Base-by-base conservation (phyloP, 495 filamentous ascomycete species). In the Cryomyces minteri region DNA sequence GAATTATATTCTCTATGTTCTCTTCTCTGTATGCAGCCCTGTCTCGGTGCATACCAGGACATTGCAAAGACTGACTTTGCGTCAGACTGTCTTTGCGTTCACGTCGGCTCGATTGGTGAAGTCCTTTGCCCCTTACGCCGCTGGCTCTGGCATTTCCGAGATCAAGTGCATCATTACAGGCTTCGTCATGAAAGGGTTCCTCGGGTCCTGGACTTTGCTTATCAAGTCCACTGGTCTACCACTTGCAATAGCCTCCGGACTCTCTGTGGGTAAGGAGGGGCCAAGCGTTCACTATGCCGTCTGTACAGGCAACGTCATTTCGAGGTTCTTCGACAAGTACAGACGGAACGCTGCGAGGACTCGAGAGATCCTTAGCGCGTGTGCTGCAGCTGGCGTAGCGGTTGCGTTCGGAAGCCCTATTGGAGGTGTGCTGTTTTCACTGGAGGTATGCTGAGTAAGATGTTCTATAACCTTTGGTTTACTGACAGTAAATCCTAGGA, bases 121-220 rank as follows among this genome's bases (percentile, higher is more conserved):
- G 59, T 78, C 79, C 0, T 96, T 92, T 62, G 87, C 90, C 8
- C 92, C 90, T 10, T 98, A 98, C 60, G 92, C 90, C 9, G 92
- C 90, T 31, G 90, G 90, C 31, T 95, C 88, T 25, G 90, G 90
- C 41, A 98, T 98, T 46, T 95, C 88, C 29, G 90, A 98, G 66
- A 98, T 98, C 65, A 98, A 98, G 63, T 96, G 90, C 62, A 98
- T 98, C 53, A 94, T 98, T 54, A 88, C 88, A 5, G 90, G 90
- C n/a, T 98, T 98, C 53, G 83, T 96, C 46, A 98, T 98, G 90
- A 95, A 98, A 59, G 90, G 90, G 5, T 98, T 96, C 55, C 70
- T 98, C 37, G 84, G 90, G 31, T 81, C 80, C 50, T 84, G 84
- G 80, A 98, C 90, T 11, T 67, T 98, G 8, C 51, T 92, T 34